Evolutionary conservation across 2,329 filamentous ascomycete species (phyloP), one percentile per base, ranked within the genome.

Genomic region (Fusarium hainanense): DNA sequence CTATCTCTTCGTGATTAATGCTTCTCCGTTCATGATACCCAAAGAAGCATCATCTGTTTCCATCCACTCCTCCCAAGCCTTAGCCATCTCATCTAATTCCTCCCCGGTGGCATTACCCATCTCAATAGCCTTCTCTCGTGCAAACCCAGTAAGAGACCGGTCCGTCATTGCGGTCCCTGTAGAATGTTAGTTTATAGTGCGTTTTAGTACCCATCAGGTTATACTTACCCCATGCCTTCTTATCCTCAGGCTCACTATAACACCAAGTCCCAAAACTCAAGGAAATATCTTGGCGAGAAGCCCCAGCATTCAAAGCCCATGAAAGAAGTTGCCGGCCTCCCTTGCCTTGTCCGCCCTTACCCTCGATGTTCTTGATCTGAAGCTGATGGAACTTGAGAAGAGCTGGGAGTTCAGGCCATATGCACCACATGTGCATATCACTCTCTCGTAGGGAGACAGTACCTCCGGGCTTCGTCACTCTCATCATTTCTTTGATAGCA

Each of bases 391-490:
- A 78, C 7, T 69, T 63, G 20, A 69, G 32, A 11, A 78, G 66
- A 7, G 66, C 58, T 5, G 71, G 69, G 0, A 74, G 25, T 20
- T 77, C 73, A 4, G 77, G 77, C 72, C 74, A 79, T 25, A 75
- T 62, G 37, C 68, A 74, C 73, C 74, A 76, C 71, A 74, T 77
- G 4, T 67, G 63, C 72, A 77, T 69, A 28, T 78, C 77, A 14
- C 64, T 72, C 52, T 79, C 77, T 10, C 77, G 72, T 0, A 77
- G 54, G 6, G 87, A 80, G 2, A 85, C 66, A 3, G 82, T 64
- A 2, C 83, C 83, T 2, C 82, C 82, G 0, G 80, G 77, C 63
- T 79, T 82, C 4, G 82, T 77, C 7, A 85, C 80, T 1, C 83
- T 77, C 4, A 80, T 67, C 77, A 84, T 82, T 73, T 84, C 82